phyloP scores from a whole-genome alignment of 1,284 basidiomycete species.

The Cryptococcus floricola region DNA sequence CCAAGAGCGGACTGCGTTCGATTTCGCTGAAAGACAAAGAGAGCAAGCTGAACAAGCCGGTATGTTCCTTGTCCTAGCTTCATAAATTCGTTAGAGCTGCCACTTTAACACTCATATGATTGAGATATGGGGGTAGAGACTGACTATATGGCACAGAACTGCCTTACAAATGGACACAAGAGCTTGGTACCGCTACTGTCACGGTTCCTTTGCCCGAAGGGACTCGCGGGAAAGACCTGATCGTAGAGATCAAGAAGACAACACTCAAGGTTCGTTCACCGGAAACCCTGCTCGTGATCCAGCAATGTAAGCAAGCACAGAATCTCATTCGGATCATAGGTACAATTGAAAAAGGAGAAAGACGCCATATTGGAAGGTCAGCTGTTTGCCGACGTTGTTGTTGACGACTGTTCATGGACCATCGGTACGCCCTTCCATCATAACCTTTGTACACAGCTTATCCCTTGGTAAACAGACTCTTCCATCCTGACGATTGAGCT shows the following conservation, averaged over 20 bases:
- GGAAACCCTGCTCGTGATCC: not conserved
- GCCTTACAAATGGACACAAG: slow-evolving; percentile 90
- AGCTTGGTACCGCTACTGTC: slow-evolving; percentile 81
- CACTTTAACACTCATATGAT: not conserved
- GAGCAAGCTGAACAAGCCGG: not conserved
- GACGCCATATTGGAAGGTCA: slow-evolving; percentile 85
- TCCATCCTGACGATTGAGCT: slow-evolving; percentile 44
- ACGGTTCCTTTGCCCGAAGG: slow-evolving; percentile 79
- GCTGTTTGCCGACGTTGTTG: slow-evolving; percentile 85
- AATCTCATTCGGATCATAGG: slow-evolving; percentile 31
- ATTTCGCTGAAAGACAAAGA: not conserved
- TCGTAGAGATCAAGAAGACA: slow-evolving; percentile 72
- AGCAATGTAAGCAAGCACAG: not conserved
- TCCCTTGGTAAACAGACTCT: slow-evolving; percentile 25
- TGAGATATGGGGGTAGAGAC: not conserved
- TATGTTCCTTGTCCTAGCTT: not conserved
- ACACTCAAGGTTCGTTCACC: slow-evolving; percentile 58
- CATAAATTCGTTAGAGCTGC: no score
- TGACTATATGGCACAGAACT: slow-evolving; percentile 56
- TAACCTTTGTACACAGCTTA: not conserved
- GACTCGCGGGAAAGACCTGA: slow-evolving; percentile 73
- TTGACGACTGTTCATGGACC: slow-evolving; percentile 97
- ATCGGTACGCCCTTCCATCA: slow-evolving; percentile 60
- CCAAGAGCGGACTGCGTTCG: not conserved
- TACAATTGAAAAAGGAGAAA: slow-evolving; percentile 73